These are phyloP conservation scores for Fusarium kyushuense DNA, from an alignment of 2,329 filamentous ascomycete genomes.

Conservation along the genomic window DNA sequence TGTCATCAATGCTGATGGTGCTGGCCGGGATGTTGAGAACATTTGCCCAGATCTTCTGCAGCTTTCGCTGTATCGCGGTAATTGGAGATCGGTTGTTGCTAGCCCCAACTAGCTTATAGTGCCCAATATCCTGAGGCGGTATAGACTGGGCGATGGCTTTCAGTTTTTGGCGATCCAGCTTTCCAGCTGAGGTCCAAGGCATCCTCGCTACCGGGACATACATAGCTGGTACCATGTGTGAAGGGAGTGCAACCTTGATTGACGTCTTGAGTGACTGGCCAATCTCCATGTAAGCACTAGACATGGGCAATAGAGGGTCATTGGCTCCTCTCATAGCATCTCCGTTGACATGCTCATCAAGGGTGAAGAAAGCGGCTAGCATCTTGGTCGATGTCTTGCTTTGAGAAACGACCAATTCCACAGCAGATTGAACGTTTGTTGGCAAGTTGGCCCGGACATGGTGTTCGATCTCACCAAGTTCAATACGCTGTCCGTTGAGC, in stretches of 20 bases:
- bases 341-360: background rate
- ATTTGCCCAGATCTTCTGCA: slow-evolving; percentile 44
- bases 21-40: background rate
- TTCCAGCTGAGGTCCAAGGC: slow-evolving; percentile 58
- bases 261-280: slow-evolving; percentile 28
- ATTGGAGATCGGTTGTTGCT: slow-evolving; percentile 50
- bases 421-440: slow-evolving; percentile 55
- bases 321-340: background rate
- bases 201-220: slow-evolving; percentile 57
- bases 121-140: slow-evolving; percentile 4
- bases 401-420: slow-evolving; percentile 60
- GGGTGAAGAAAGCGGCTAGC: slow-evolving; percentile 39
- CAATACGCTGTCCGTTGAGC: slow-evolving; percentile 68
- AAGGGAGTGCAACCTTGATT: slow-evolving; percentile 16
- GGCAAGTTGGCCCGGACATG: slow-evolving; percentile 58
- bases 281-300: background rate
- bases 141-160: slow-evolving; percentile 26
- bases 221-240: slow-evolving; percentile 59
- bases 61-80: slow-evolving; percentile 52
- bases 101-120: slow-evolving; percentile 31
- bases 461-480: slow-evolving; percentile 60
- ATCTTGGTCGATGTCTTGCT: slow-evolving; percentile 35
- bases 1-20: slow-evolving; percentile 44
- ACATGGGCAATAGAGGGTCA: slow-evolving; percentile 22
- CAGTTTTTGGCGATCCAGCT: slow-evolving; percentile 59